These are phyloP conservation scores for Brassica incana DNA, from an alignment of 345 rosid species.

Conservation along the genomic window DNA sequence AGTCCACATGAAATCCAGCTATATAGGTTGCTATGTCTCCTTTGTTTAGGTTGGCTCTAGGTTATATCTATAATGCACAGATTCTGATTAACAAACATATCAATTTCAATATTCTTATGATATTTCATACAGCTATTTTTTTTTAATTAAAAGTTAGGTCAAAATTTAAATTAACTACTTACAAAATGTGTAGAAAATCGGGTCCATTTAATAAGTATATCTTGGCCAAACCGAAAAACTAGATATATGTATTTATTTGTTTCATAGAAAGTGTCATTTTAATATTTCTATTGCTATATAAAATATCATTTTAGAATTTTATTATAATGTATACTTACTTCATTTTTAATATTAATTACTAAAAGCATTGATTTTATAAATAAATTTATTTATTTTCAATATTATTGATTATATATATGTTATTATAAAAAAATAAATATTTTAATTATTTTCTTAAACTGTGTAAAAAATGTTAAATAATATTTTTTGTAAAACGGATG, in stretches of 20 bases:
- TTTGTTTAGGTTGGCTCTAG: not conserved
- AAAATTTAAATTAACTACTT: not conserved
- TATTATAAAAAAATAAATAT: too few species aligned
- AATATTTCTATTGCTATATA: too few species aligned
- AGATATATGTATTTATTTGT: not conserved
- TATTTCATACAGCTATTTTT: not conserved
- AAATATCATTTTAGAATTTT: too few species aligned
- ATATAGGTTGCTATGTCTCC: not conserved
- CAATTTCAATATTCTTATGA: not conserved
- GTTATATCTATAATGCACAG: not conserved
- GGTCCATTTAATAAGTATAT: not conserved
- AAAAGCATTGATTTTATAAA: not conserved
- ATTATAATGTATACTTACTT: too few species aligned
- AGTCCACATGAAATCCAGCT: constrained; percentile 31
- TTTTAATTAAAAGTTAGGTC: not conserved
- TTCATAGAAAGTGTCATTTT: too few species aligned
- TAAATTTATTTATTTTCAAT: too few species aligned
- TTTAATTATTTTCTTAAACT: too few species aligned
- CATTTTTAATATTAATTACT: too few species aligned
- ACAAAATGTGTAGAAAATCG: not conserved
- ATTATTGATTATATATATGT: too few species aligned
- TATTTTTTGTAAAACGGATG: too few species aligned
- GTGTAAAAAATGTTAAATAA: not conserved
- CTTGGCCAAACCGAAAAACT: not conserved
- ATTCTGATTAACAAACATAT: not conserved